phyloP scores from a whole-genome alignment of 2,329 filamentous ascomycete genomes.

The Trichocomaceae sp. region DNA sequence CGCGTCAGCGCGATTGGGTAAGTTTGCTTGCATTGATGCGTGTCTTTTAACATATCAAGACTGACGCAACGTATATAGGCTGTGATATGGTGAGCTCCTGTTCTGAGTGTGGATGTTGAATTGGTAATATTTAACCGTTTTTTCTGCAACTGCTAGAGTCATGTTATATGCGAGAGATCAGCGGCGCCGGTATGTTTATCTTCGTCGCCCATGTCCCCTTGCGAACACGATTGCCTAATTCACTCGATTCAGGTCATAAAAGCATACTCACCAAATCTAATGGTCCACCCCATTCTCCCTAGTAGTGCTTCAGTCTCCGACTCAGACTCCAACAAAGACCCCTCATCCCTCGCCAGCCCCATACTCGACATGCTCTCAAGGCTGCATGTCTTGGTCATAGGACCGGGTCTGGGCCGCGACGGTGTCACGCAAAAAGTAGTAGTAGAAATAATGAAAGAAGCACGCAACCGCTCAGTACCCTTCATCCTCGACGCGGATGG shows the following conservation, averaged over 20 bases:
- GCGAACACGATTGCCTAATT: background rate
- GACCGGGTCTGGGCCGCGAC: conserved; percentile 86
- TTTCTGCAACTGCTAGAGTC: conserved; percentile 44
- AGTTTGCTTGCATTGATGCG: conserved; percentile 8
- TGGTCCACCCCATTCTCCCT: conserved; percentile 95
- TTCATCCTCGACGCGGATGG: conserved; percentile 92
- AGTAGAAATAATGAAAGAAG: conserved; percentile 69
- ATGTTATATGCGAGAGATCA: conserved; percentile 89
- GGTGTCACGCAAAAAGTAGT: conserved; percentile 83
- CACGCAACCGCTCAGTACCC: conserved; percentile 62
- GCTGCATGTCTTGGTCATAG: conserved; percentile 86
- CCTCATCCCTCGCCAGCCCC: conserved; percentile 57
- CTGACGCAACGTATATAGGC: conserved; percentile 21
- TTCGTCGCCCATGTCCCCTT: background rate
- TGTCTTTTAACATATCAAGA: conserved; percentile 11
- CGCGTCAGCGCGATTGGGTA: conserved; percentile 81
- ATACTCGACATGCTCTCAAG: conserved; percentile 77
- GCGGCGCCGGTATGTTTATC: conserved; percentile 54
- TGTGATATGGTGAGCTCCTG: conserved; percentile 67
- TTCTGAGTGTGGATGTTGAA: background rate
- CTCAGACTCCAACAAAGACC: conserved; percentile 42
- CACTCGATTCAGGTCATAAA: conserved; percentile 70
- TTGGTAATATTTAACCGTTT: conserved; percentile 9
- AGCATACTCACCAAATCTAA: conserved; percentile 93
- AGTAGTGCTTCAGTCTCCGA: conserved; percentile 53